phyloP scores from a whole-genome alignment of 805 yeast genomes.

The Yamadazyma sp. region DNA sequence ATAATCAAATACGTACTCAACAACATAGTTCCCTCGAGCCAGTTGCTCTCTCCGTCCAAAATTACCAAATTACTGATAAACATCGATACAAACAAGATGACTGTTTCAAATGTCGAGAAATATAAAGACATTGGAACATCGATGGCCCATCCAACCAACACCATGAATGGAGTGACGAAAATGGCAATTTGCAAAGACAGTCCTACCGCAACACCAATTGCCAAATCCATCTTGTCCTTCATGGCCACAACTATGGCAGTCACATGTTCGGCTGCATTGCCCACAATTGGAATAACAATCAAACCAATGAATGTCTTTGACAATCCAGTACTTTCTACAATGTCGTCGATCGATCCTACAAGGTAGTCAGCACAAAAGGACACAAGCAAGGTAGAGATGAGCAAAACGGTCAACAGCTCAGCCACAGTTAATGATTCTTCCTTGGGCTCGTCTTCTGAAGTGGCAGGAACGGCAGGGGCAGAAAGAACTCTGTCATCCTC shows the following conservation, averaged over 20 bases:
- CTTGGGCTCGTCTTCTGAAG: constrained; percentile 11
- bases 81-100: constrained; percentile 85
- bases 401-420: constrained; percentile 56
- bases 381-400: constrained; percentile 71
- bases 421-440: constrained; percentile 44
- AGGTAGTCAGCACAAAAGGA: constrained; percentile 91
- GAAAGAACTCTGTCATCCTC: constrained; percentile 41
- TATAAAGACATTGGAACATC: constrained; percentile 90
- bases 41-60: constrained; percentile 91
- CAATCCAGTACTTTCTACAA: constrained; percentile 80
- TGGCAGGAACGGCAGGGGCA: constrained; percentile 20
- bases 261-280: constrained; percentile 98
- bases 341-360: constrained; percentile 89
- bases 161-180: constrained; percentile 94
- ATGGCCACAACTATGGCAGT: constrained; percentile 94
- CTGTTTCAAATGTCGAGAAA: constrained; percentile 92
- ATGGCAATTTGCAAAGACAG: constrained; percentile 93
- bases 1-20: constrained; percentile 82
- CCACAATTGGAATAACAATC: constrained; percentile 92
- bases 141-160: constrained; percentile 87
- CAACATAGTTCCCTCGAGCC: constrained; percentile 96
- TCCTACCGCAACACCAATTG: constrained; percentile 96
- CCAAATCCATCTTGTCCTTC: constrained; percentile 96
- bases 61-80: constrained; percentile 84
- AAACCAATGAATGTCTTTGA: constrained; percentile 95